phyloP scores from a whole-genome alignment of 2,329 filamentous ascomycete genomes.

The Trichoderma gracile region DNA sequence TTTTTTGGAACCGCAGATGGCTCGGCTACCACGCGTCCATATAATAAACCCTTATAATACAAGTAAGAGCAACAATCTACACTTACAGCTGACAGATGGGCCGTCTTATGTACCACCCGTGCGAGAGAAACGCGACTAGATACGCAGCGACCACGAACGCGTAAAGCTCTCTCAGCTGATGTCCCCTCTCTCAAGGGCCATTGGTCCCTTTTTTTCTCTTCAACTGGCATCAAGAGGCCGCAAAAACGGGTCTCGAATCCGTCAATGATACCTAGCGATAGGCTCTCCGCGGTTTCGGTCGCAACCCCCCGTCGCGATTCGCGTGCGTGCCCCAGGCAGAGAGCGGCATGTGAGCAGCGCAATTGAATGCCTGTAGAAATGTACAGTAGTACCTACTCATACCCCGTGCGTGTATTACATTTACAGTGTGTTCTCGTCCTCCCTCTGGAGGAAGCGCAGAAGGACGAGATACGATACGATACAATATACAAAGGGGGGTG shows the following conservation, averaged over 20 bases:
- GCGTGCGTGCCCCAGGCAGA: constrained; percentile 4
- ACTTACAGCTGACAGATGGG: neutral
- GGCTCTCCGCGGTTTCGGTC: constrained; percentile 22
- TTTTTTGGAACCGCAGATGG: neutral
- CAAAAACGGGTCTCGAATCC: constrained; percentile 6
- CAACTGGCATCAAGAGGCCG: too few species aligned
- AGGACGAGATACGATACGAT: too few species aligned
- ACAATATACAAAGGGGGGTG: neutral
- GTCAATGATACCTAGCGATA: constrained; percentile 15
- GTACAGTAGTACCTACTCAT: too few species aligned
- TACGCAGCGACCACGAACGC: constrained; percentile 10
- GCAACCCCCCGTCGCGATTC: constrained; percentile 16
- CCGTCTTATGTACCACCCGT: neutral
- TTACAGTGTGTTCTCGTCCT: neutral
- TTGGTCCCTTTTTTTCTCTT: neutral
- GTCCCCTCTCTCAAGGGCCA: constrained; percentile 7
- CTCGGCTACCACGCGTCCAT: neutral
- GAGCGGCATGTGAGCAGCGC: constrained; percentile 16
- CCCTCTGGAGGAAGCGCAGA: neutral
- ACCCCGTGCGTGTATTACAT: neutral
- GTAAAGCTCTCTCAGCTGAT: constrained; percentile 20
- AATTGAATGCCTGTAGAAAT: neutral
- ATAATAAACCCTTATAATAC: neutral
- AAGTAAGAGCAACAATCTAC: neutral
- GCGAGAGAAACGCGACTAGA: constrained; percentile 12